Percentiles rank a stretch among this genome's conserved stretches.
Evolutionary conservation across 495 filamentous ascomycete genomes (phyloP).

Genomic region (Penicillium cosmopolitanum): DNA sequence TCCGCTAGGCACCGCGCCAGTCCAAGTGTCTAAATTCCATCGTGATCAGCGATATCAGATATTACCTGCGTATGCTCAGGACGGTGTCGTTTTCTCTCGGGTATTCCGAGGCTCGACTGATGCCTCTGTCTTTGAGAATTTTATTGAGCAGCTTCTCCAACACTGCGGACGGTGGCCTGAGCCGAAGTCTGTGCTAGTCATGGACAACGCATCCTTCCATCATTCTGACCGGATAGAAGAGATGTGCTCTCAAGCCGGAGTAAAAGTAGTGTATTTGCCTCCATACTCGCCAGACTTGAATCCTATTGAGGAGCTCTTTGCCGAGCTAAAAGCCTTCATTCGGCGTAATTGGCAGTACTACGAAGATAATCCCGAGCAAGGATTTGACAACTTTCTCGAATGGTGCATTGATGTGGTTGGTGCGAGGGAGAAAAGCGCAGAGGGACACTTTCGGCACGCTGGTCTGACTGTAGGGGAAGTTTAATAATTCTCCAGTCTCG

Average conservation of each 20-base stretch:
- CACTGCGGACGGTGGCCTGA: constrained; percentile 42
- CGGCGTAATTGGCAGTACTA: constrained; percentile 8
- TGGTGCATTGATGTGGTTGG: constrained; percentile 16
- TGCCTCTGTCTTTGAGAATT: constrained; percentile 42
- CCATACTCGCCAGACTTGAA: constrained; percentile 36
- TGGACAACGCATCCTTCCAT: no score
- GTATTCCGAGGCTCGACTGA: constrained; percentile 45
- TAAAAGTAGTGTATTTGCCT: background rate
- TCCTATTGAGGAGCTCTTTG: constrained; percentile 33
- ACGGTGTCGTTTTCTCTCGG: constrained; percentile 38
- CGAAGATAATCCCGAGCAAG: constrained; percentile 4
- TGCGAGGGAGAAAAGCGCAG: constrained; percentile 14
- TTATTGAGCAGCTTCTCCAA: constrained; percentile 44
- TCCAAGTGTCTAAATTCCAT: constrained; percentile 16
- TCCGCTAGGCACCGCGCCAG: constrained; percentile 4
- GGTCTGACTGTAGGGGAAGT: constrained; percentile 15
- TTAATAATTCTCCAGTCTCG: no score
- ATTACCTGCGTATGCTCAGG: constrained; percentile 34
- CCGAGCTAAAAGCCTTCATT: constrained; percentile 27
- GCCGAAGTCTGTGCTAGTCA: constrained; percentile 41
- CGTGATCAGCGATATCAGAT: constrained; percentile 6
- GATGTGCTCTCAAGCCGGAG: no score
- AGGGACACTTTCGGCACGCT: constrained; percentile 22
- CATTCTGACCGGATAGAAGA: no score
- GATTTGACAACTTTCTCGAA: constrained; percentile 10